Base-by-base conservation (phyloP, 2,329 filamentous ascomycete genomes). In the Cytospora piceae region DNA sequence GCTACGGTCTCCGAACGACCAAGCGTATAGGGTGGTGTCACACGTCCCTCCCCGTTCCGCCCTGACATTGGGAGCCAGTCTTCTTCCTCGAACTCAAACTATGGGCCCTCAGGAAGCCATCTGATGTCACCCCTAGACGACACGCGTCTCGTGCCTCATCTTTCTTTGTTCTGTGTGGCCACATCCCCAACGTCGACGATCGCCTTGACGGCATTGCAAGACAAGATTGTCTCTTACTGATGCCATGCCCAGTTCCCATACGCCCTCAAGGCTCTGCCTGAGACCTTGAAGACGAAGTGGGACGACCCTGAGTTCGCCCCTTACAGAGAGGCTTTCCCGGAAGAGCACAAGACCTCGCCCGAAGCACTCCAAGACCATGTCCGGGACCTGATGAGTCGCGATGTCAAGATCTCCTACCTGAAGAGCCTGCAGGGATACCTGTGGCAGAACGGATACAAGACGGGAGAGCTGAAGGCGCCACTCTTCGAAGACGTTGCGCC, bases 351-450 rank as follows among this genome's bases (percentile, higher is more conserved):
- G 71, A 76, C 79, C 63, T 85, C 86, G 53, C 86, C 85, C 57
- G 78, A 80, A 27, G 83, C 85, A 27, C 82, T 94, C 65, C 81
- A 86, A 69, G 81, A 84, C 17, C 90, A 94, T 76, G 87, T 92
- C 67, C 79, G 84, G 70, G 88, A 93, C 72, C 83, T 94, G 69
- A 89, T 92, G 72, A 79, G 82, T 67, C 84, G 83, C 68, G 91
- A 95, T 74, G 82, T 92, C 73, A 95, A 94, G 78, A 82, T 88
- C 67, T 80, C 90, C 52, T 93, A 93, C 76, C 82, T 94, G 69
- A 95, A 95, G 80, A 86, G 86, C 66, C 85, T 94, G 53, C 91
- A 95, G 79, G 90, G 92, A 71, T 88, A 91, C 72, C 83, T 95
- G 51, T 95, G 91, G 91, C 81, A 87, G 72, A 83, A 83, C 49